These are phyloP conservation scores for Saccharum hybrid DNA, from an alignment of 202 grass and related monocot species.

Conservation along the genomic window DNA sequence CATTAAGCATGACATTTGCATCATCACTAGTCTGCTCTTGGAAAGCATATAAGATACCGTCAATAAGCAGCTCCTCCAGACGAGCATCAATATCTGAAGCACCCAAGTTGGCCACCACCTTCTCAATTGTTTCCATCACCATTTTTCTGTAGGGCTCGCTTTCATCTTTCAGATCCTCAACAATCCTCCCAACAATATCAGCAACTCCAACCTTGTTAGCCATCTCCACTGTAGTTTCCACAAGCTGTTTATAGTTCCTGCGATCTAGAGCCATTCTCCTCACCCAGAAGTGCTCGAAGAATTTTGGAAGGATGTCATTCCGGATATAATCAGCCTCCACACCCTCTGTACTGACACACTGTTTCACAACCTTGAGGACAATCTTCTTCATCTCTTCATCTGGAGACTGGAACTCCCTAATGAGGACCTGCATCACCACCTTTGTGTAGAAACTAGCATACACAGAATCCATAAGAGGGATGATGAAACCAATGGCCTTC, in stretches of 20 bases:
- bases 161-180: conserved; percentile 95
- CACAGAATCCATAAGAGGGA: conserved; percentile 91
- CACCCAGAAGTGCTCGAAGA: conserved; percentile 91
- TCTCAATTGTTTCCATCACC: conserved; percentile 99
- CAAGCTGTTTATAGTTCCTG: conserved; percentile 97
- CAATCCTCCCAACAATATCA: conserved; percentile 85
- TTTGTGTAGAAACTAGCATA: conserved; percentile 96
- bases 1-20: conserved; percentile 99
- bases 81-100: conserved; percentile 92
- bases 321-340: conserved; percentile 94
- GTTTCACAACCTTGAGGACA: conserved; percentile 91
- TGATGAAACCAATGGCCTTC: conserved; percentile 94
- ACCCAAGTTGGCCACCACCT: conserved; percentile 93
- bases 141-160: conserved; percentile 94
- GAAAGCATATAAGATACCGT: conserved; percentile 96
- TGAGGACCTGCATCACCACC: conserved; percentile 83
- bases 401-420: conserved; percentile 91
- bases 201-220: conserved; percentile 93
- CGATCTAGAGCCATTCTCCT: conserved; percentile 90
- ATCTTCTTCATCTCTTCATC: conserved; percentile 80
- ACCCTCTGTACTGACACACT: conserved; percentile 94
- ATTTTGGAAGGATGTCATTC: conserved; percentile 79
- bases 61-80: conserved; percentile 90
- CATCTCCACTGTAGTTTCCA: conserved; percentile 93
- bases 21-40: conserved; percentile 99